Evolutionary conservation across 345 rosid species (phyloP).

Genomic region (Citrus reticulata): DNA sequence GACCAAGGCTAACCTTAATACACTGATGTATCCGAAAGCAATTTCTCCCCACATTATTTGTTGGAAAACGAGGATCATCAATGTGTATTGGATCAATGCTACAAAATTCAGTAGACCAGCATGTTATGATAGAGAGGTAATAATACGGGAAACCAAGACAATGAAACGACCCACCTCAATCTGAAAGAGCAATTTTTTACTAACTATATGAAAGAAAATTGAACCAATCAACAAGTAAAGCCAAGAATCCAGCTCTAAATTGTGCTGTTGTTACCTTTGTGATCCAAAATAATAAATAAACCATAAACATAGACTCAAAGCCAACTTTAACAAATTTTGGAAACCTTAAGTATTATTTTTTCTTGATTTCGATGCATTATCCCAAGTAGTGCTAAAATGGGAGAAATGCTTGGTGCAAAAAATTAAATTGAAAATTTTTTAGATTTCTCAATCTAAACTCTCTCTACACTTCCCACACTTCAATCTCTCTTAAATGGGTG

Average conservation of each 20-base stretch:
- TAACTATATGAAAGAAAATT: neutral
- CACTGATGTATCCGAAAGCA: constrained; percentile 98
- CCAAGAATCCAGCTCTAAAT: neutral
- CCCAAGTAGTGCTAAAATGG: too few species aligned
- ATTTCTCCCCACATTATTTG: constrained; percentile 95
- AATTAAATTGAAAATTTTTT: too few species aligned
- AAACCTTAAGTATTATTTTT: too few species aligned
- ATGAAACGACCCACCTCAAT: neutral
- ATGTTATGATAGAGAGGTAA: constrained; percentile 13
- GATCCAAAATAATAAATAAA: neutral
- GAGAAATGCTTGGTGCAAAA: too few species aligned
- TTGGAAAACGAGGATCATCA: constrained; percentile 91
- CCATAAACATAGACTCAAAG: too few species aligned
- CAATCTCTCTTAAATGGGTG: too few species aligned
- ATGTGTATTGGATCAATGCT: constrained; percentile 96
- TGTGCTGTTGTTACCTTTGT: neutral
- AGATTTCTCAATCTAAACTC: too few species aligned
- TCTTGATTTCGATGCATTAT: too few species aligned
- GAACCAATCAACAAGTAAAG: neutral
- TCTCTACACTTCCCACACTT: too few species aligned
- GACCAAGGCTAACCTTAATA: constrained; percentile 60
- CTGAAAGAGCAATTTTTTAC: neutral
- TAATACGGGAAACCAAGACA: constrained; percentile 6
- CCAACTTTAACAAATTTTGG: too few species aligned
- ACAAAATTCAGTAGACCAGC: constrained; percentile 27